These are phyloP conservation scores for Begonia peltatifolia DNA, from an alignment of 306 rosid species.

Conservation along the genomic window DNA sequence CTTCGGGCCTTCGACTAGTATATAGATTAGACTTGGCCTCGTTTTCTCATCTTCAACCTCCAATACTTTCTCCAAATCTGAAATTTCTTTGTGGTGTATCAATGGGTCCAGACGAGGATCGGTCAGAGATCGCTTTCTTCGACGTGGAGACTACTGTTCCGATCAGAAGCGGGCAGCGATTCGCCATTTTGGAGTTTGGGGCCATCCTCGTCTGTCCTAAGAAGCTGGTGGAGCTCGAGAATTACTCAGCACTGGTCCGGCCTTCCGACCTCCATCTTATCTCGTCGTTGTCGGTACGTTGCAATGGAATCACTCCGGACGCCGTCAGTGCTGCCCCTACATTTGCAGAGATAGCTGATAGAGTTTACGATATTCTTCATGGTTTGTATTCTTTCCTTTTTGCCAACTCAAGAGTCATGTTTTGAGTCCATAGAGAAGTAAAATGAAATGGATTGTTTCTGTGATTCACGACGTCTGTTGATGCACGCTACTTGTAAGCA, in stretches of 20 bases:
- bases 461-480: too few species aligned
- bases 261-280: conserved; percentile 58
- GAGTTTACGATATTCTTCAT: conserved; percentile 69
- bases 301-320: conserved; percentile 64
- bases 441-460: too few species aligned
- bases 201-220: conserved; percentile 80
- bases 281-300: conserved; percentile 47
- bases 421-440: too few species aligned
- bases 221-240: conserved; percentile 59
- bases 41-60: conserved; percentile 4
- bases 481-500: too few species aligned
- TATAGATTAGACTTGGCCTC: conserved; percentile 9
- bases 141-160: conserved; percentile 89
- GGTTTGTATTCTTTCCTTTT: conserved; percentile 22
- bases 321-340: conserved; percentile 54
- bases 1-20: neutral
- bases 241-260: conserved; percentile 51
- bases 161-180: conserved; percentile 39
- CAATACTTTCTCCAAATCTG: neutral
- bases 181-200: conserved; percentile 65
- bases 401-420: too few species aligned
- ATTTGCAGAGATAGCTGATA: conserved; percentile 45
- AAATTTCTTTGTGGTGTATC: neutral
- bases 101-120: conserved; percentile 42
- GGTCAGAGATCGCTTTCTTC: conserved; percentile 77